phyloP scores from a whole-genome alignment of 2,329 filamentous ascomycete species.

The Neofusicoccum kwambonambiense region DNA sequence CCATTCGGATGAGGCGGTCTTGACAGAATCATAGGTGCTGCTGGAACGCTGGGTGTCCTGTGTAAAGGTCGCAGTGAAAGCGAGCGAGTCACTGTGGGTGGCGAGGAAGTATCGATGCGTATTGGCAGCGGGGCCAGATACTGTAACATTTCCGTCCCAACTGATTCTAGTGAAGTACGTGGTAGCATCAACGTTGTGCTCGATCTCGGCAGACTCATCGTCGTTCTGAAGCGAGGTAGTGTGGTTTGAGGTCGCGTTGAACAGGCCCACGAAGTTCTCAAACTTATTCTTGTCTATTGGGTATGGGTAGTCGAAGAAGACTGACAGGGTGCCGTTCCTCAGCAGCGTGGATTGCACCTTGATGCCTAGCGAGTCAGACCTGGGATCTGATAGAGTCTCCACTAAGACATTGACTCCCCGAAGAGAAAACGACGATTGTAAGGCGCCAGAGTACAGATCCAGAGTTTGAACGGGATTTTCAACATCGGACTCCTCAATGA shows the following conservation, averaged over 20 bases:
- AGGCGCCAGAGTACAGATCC: constrained; percentile 50
- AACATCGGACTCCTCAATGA: not conserved
- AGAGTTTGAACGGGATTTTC: constrained; percentile 36
- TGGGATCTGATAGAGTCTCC: constrained; percentile 46
- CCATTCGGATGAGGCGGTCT: constrained; percentile 39
- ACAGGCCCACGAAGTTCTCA: constrained; percentile 55
- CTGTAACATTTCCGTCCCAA: constrained; percentile 39
- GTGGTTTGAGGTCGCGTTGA: constrained; percentile 49
- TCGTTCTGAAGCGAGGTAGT: constrained; percentile 37
- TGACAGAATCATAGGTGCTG: constrained; percentile 25
- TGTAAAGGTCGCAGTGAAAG: constrained; percentile 29
- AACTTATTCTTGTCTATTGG: constrained; percentile 52
- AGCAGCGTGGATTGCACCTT: constrained; percentile 45
- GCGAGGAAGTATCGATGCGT: constrained; percentile 48
- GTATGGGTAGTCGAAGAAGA: constrained; percentile 56
- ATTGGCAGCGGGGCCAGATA: constrained; percentile 34
- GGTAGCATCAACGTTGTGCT: constrained; percentile 45
- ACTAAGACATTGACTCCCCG: constrained; percentile 42
- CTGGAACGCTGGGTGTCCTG: constrained; percentile 24
- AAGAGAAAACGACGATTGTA: constrained; percentile 47
- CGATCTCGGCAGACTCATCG: constrained; percentile 38
- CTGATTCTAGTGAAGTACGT: constrained; percentile 43
- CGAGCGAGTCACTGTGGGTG: constrained; percentile 26
- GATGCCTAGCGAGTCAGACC: constrained; percentile 49
- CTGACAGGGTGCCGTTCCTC: constrained; percentile 37